Evolutionary conservation across 176 grass and related monocot species (phyloP).

Genomic region (Rhynchospora pubera): DNA sequence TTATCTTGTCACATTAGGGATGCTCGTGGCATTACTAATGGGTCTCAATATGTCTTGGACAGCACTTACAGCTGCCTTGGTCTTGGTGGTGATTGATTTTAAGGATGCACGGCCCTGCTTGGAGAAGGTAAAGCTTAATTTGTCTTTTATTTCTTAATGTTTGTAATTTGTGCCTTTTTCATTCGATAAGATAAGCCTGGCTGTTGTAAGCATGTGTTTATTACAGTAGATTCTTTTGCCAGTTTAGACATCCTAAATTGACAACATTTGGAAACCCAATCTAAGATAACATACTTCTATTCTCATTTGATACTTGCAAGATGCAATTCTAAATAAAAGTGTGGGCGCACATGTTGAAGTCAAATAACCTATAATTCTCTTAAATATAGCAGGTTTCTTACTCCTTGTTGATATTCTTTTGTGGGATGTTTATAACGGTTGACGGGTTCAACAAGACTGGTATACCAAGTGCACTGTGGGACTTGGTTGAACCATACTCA

Average conservation of each 20-base stretch:
- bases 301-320: not conserved
- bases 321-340: not conserved
- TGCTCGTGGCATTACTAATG: conserved; percentile 73
- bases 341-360: not conserved
- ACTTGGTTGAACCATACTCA: conserved; percentile 64
- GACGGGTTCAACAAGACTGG: conserved; percentile 89
- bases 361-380: not conserved
- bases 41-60: conserved; percentile 98
- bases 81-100: conserved; percentile 86
- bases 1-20: conserved; percentile 70
- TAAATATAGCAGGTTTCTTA: conserved; percentile 69
- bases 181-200: not conserved
- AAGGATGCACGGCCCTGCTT: conserved; percentile 80
- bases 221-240: not conserved
- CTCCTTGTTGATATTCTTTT: conserved; percentile 92
- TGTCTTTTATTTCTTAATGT: not conserved
- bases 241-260: not conserved
- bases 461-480: conserved; percentile 77
- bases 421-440: conserved; percentile 98
- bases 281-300: not conserved
- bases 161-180: not conserved
- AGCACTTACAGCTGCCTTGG: conserved; percentile 75
- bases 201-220: not conserved
- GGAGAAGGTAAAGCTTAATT: conserved; percentile 60
- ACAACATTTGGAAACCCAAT: not conserved